Evolutionary conservation across 2,329 filamentous ascomycete species (phyloP).

Genomic region (Sclerotinia glacialis): DNA sequence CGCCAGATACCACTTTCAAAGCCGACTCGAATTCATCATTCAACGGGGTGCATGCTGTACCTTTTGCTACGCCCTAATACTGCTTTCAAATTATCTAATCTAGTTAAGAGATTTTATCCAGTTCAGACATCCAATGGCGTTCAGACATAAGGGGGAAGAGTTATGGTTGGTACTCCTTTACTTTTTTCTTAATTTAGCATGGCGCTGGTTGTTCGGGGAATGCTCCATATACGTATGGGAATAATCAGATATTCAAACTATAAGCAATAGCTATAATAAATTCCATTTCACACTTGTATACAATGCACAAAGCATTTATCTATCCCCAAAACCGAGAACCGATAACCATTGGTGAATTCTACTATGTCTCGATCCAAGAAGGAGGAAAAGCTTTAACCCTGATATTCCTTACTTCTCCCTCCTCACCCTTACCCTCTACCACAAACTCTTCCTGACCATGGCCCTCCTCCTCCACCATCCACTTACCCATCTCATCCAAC

Average conservation of each 20-base stretch:
- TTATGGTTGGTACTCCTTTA: constrained; percentile 17
- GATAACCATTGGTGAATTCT: not conserved
- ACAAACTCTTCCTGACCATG: constrained; percentile 49
- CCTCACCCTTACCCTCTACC: constrained; percentile 45
- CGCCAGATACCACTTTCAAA: constrained; percentile 17
- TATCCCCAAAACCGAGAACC: not conserved
- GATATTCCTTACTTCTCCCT: constrained; percentile 44
- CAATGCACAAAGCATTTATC: too few relatives aligned
- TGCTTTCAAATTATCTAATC: constrained; percentile 40
- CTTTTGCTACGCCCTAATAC: too few relatives aligned
- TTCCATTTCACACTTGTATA: not conserved
- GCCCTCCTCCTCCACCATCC: constrained; percentile 64
- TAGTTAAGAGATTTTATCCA: not conserved
- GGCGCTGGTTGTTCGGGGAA: constrained; percentile 30
- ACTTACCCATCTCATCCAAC: constrained; percentile 84
- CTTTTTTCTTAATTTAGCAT: constrained; percentile 30
- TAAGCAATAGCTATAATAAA: not conserved
- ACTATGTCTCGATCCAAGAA: constrained; percentile 54
- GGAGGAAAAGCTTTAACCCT: constrained; percentile 80
- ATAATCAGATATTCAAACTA: constrained; percentile 3
- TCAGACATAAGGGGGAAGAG: constrained; percentile 18
- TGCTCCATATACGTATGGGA: constrained; percentile 23
- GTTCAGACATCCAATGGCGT: not conserved
- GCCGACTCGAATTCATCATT: not conserved
- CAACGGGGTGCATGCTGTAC: not conserved